Conservation (phyloP, 2,329 filamentous ascomycete species). For the Alternaria arbusti region DNA sequence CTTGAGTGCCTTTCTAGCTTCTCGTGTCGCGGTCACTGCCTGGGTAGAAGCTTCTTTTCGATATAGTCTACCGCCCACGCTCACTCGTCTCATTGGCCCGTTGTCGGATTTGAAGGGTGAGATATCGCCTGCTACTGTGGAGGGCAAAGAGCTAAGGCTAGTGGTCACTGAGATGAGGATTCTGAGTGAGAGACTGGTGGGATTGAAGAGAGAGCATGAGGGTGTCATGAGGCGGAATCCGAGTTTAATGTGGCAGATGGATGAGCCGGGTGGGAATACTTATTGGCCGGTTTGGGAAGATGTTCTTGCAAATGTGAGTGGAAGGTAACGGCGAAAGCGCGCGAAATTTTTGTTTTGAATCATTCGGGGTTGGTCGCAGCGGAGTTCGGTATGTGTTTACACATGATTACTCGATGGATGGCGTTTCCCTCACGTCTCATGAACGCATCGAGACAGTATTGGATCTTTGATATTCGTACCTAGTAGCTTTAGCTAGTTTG, state of each 20-base stretch:
- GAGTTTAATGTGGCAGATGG: constrained; percentile 38
- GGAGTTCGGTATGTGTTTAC: background rate
- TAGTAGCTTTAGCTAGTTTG: background rate
- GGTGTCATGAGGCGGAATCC: constrained; percentile 31
- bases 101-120: constrained; percentile 25
- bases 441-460: background rate
- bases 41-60: constrained; percentile 45
- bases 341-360: background rate
- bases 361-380: background rate
- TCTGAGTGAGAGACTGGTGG: constrained; percentile 31
- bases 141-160: constrained; percentile 34
- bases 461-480: background rate
- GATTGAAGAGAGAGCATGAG: constrained; percentile 29
- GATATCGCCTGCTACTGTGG: constrained; percentile 29
- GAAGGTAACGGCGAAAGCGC: background rate
- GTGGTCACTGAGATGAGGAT: constrained; percentile 30
- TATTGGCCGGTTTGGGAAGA: constrained; percentile 30
- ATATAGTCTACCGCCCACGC: constrained; percentile 37
- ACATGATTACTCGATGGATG: background rate
- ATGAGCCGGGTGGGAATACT: background rate
- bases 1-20: constrained; percentile 33
- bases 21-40: constrained; percentile 32
- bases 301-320: background rate
- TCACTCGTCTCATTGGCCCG: constrained; percentile 37
- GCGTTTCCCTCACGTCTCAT: background rate